phyloP scores from a whole-genome alignment of 208 protist genomes.

The Trypanosoma scelopori region DNA sequence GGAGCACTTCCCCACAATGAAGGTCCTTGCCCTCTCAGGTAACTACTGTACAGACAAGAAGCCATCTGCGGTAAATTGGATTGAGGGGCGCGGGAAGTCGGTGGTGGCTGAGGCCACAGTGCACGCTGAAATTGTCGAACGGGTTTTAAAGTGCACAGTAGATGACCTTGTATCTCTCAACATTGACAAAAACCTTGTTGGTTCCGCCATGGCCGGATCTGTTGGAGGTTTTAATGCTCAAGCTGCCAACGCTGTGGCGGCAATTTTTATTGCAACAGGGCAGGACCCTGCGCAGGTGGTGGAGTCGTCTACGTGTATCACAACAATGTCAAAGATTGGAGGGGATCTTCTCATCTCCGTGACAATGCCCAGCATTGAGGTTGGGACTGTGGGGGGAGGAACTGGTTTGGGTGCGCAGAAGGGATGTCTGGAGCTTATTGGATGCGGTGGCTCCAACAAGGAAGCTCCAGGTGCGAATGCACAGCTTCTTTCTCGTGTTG shows the following conservation, averaged over 20 bases:
- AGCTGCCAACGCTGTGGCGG: constrained; percentile 97
- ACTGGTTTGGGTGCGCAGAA: constrained; percentile 94
- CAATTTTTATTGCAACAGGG: constrained; percentile 97
- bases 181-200: constrained; percentile 96
- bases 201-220: constrained; percentile 97
- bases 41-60: constrained; percentile 99
- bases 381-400: constrained; percentile 98
- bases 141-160: constrained; percentile 94
- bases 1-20: constrained; percentile 90
- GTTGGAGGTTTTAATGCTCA: constrained; percentile 98
- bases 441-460: constrained; percentile 82
- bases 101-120: constrained; percentile 96
- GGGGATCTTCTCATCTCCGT: constrained; percentile 94
- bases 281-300: constrained; percentile 99
- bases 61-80: constrained; percentile 97
- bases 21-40: constrained; percentile 92
- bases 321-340: constrained; percentile 91
- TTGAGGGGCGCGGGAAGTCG: constrained; percentile 96
- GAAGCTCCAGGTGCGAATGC: constrained; percentile 90
- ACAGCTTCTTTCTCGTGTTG: constrained; percentile 88
- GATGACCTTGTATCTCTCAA: constrained; percentile 93
- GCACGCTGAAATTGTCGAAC: constrained; percentile 84
- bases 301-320: constrained; percentile 97
- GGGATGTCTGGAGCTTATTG: constrained; percentile 93
- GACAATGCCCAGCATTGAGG: constrained; percentile 98